Percentiles rank a stretch among this genome's conserved stretches.
Evolutionary conservation across 1,284 basidiomycete genomes (phyloP).

Genomic region (Phlebopus sp.): DNA sequence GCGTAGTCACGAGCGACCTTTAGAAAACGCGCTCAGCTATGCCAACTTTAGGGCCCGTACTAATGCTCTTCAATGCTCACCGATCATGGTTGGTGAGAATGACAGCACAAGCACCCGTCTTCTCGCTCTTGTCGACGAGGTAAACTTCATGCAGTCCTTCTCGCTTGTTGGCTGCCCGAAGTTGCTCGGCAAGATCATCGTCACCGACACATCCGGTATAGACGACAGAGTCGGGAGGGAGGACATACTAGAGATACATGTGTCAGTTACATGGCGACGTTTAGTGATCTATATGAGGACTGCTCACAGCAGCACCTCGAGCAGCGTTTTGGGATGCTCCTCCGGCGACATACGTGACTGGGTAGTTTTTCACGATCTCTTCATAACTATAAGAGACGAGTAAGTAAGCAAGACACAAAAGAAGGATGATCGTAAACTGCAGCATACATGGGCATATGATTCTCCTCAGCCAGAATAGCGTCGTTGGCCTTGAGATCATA

Average conservation of each 20-base stretch:
- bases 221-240: slow-evolving; percentile 88
- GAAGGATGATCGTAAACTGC: slow-evolving; percentile 8
- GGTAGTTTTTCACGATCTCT: slow-evolving; percentile 76
- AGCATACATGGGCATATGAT: slow-evolving; percentile 80
- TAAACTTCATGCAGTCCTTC: slow-evolving; percentile 92
- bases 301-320: slow-evolving; percentile 89
- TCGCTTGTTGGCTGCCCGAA: slow-evolving; percentile 89
- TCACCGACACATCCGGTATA: slow-evolving; percentile 95
- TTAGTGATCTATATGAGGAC: slow-evolving; percentile 4
- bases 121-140: slow-evolving; percentile 81
- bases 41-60: too few species aligned
- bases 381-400: slow-evolving; percentile 66
- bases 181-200: slow-evolving; percentile 87
- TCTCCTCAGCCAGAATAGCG: slow-evolving; percentile 91
- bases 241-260: slow-evolving; percentile 64
- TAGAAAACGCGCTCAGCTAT: background rate
- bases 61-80: slow-evolving; percentile 35
- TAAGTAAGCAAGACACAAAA: slow-evolving; percentile 3
- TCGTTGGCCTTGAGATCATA: slow-evolving; percentile 95
- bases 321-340: slow-evolving; percentile 97
- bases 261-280: slow-evolving; percentile 1
- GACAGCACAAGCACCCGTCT: slow-evolving; percentile 97
- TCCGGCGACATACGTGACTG: slow-evolving; percentile 92
- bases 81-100: slow-evolving; percentile 93
- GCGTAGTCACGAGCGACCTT: slow-evolving; percentile 88